A percentile compares a stretch with the other conserved stretches of the same genome.
Evolutionary conservation across 2,329 filamentous ascomycete species (phyloP).

Genomic region (Chrysoporthe austroafricana): DNA sequence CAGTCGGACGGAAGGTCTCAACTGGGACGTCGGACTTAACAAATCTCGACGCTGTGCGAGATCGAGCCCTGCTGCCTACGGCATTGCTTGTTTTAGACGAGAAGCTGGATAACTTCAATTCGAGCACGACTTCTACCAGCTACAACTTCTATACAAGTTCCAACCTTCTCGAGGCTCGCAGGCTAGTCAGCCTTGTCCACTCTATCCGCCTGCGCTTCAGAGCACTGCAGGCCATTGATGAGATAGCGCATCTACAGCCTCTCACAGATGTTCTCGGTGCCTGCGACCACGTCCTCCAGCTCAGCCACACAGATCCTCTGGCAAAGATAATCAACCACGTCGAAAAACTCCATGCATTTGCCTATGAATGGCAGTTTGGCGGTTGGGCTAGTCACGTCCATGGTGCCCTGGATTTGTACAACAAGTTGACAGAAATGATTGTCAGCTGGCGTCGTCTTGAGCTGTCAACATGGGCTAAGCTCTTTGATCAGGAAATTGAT

Average conservation of each 20-base stretch:
- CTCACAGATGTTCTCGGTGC: slow-evolving; percentile 76
- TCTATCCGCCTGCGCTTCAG: slow-evolving; percentile 73
- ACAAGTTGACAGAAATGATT: slow-evolving; percentile 77
- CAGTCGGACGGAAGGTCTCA: slow-evolving; percentile 46
- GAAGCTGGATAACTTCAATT: slow-evolving; percentile 54
- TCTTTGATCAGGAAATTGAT: slow-evolving; percentile 82
- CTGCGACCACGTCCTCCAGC: slow-evolving; percentile 74
- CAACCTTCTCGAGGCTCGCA: slow-evolving; percentile 76
- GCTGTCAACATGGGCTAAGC: slow-evolving; percentile 84
- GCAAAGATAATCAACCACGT: slow-evolving; percentile 84
- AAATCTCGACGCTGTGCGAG: slow-evolving; percentile 41
- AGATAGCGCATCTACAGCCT: slow-evolving; percentile 73
- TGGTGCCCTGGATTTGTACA: slow-evolving; percentile 70
- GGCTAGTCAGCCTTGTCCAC: slow-evolving; percentile 70
- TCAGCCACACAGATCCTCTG: slow-evolving; percentile 80
- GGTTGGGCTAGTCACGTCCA: slow-evolving; percentile 84
- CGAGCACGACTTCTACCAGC: slow-evolving; percentile 42
- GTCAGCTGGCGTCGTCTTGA: slow-evolving; percentile 91
- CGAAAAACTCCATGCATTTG: slow-evolving; percentile 81
- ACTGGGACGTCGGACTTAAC: slow-evolving; percentile 32
- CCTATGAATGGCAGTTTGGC: slow-evolving; percentile 91
- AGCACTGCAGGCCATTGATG: slow-evolving; percentile 67
- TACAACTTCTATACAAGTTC: slow-evolving; percentile 92
- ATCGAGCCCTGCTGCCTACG: slow-evolving; percentile 65
- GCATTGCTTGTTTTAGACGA: slow-evolving; percentile 69